Base-by-base conservation (phyloP, 2,329 filamentous ascomycete species). In the Scytalidium sp. region DNA sequence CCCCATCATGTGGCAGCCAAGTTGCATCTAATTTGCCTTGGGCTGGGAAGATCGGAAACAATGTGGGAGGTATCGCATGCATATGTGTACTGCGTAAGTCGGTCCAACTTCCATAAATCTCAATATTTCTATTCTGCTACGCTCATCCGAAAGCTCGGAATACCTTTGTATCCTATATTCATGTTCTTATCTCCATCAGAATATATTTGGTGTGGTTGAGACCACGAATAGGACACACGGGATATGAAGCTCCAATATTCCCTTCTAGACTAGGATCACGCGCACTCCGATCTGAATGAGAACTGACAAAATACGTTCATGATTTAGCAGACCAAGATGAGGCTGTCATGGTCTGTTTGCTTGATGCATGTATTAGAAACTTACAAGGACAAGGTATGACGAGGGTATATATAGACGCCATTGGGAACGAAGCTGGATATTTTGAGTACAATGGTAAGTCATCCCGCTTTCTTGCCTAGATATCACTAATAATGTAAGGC, bases 11-110 rank as follows among this genome's bases (percentile, higher is more conserved):
- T 25, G 75, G 70, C 3, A 78, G 73, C 43, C 70, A 70, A 1
- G 68, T 72, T 17, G 70, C 72, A 9, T 67, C 70, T 5, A 79
- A 83, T 55, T 64, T 84, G 9, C 80, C 80, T 1, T 84, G 80
- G 80, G 73, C 79, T 6, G 65, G 67, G 40, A 70, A 65, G 2
- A 73, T 83, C 49, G 76, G 73, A 10, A 61, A 65, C 41, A 70
- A 77, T 51, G 74, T 81, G 40, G 81, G 80, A 42, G 81, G 81
- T 21, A 74, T 81, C 29, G 75, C 79, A n/a, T 84, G 81, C 62
- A 76, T 84, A 46, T 83, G 77, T 64, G 75, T 83, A 54, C 67
- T 70, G 60, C 76, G 81, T 81, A 62, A 52, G 76, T 71, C 19
- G 11, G 41, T 45, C 27, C 21, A 36, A 44, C 44, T 53, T 41